Conservation (phyloP, 2,329 filamentous ascomycete genomes). For the Domatiomyces catenatus region DNA sequence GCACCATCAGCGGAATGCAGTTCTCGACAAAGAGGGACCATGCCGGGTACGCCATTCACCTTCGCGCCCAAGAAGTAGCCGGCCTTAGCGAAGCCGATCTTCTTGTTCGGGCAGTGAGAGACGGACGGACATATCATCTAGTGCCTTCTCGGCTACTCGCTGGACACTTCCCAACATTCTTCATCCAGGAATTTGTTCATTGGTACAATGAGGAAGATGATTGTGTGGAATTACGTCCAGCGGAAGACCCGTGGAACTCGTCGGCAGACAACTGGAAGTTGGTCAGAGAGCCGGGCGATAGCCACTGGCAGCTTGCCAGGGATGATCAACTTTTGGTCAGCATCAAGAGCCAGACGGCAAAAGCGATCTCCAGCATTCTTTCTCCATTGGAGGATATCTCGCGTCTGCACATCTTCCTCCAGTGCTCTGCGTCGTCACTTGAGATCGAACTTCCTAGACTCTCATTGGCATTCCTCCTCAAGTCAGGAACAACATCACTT, state of each 20-base stretch:
- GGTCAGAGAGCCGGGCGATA: neutral
- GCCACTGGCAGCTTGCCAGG: constrained; percentile 17
- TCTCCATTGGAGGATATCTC: constrained; percentile 22
- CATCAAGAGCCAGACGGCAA: constrained; percentile 17
- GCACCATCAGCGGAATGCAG: constrained; percentile 17
- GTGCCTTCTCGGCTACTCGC: constrained; percentile 20
- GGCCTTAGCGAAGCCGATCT: neutral
- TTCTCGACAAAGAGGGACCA: constrained; percentile 4
- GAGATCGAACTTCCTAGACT: constrained; percentile 34
- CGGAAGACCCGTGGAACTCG: constrained; percentile 19
- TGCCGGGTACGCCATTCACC: constrained; percentile 14
- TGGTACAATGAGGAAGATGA: constrained; percentile 28
- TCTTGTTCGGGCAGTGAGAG: neutral
- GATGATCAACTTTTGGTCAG: constrained; percentile 19
- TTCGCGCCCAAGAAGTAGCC: no score
- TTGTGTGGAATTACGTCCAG: constrained; percentile 21
- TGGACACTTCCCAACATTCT: constrained; percentile 19
- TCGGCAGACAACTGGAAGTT: constrained; percentile 18
- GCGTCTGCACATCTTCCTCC: constrained; percentile 23
- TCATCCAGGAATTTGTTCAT: constrained; percentile 30
- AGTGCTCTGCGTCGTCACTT: constrained; percentile 1
- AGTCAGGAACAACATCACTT: constrained; percentile 2
- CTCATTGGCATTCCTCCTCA: constrained; percentile 33
- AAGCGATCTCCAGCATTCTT: constrained; percentile 21
- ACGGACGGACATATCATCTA: constrained; percentile 17